Percentiles rank a stretch among this genome's conserved stretches.
Conservation (phyloP, 352 stramenopile species). For the Lagenidium sp. region DNA sequence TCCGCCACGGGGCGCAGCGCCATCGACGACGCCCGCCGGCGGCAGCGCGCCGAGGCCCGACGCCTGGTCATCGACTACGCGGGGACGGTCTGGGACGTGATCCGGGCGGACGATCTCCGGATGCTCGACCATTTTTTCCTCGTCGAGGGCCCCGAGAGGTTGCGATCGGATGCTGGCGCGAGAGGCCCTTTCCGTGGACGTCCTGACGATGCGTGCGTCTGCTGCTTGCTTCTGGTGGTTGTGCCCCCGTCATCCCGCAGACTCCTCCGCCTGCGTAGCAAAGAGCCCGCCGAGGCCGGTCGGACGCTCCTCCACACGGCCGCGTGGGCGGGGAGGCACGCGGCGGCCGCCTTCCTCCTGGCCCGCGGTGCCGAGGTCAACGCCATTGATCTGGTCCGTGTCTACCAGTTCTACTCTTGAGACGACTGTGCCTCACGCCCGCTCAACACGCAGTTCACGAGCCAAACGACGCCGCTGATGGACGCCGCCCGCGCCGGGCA, state of each 20-base stretch:
- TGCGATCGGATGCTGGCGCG: too few species aligned
- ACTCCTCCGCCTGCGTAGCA: constrained; percentile 31
- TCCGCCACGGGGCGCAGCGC: background rate
- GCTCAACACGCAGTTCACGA: constrained; percentile 23
- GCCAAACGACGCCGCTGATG: constrained; percentile 43
- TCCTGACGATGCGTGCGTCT: too few species aligned
- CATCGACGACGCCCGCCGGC: constrained; percentile 18
- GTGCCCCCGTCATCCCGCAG: constrained; percentile 6
- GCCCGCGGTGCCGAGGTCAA: constrained; percentile 34
- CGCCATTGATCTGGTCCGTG: constrained; percentile 48
- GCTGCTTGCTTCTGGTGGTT: too few species aligned
- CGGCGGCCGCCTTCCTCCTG: constrained; percentile 30
- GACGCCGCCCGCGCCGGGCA: constrained; percentile 53
- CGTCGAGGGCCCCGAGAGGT: constrained; percentile 38
- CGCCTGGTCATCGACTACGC: constrained; percentile 44
- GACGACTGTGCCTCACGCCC: too few species aligned
- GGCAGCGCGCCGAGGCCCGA: constrained; percentile 40
- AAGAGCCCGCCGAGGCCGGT: constrained; percentile 32
- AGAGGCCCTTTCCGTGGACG: too few species aligned
- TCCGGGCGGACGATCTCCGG: constrained; percentile 25
- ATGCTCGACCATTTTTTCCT: constrained; percentile 57
- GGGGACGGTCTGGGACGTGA: constrained; percentile 46
- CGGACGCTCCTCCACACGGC: constrained; percentile 57
- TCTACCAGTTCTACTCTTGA: too few species aligned
- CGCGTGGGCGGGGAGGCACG: constrained; percentile 25